Evolutionary conservation across 768 basidiomycete species (phyloP).

Genomic region (Rhodotorula paludigena): DNA sequence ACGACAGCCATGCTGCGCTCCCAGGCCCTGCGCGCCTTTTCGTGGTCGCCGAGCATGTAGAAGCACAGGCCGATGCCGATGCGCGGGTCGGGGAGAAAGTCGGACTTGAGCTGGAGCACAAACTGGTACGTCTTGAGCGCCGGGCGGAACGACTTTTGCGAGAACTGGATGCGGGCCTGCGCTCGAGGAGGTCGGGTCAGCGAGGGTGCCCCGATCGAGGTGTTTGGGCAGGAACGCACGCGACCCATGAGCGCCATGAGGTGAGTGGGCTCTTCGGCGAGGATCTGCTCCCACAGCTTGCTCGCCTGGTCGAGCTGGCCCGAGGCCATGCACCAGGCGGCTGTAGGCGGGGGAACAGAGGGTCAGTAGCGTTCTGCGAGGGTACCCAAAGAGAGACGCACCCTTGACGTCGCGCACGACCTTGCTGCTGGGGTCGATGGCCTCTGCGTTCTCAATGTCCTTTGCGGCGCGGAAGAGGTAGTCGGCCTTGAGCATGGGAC

Average conservation of each 20-base stretch:
- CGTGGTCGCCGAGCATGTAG: constrained; percentile 80
- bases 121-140: constrained; percentile 82
- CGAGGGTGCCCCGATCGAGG: neutral
- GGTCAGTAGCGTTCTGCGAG: neutral
- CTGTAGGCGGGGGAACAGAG: constrained; percentile 50
- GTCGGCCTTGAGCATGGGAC: constrained; percentile 44
- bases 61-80: constrained; percentile 92
- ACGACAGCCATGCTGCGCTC: constrained; percentile 79
- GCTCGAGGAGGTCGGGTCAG: neutral
- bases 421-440: constrained; percentile 33
- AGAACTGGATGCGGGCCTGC: constrained; percentile 79
- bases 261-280: constrained; percentile 74
- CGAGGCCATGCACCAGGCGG: constrained; percentile 73
- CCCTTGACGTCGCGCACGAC: constrained; percentile 44
- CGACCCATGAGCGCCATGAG: constrained; percentile 73
- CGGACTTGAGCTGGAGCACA: constrained; percentile 70
- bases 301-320: constrained; percentile 76
- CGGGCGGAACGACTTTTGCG: constrained; percentile 66
- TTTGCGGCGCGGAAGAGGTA: constrained; percentile 59
- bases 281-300: constrained; percentile 72
- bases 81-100: constrained; percentile 80
- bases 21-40: constrained; percentile 83
- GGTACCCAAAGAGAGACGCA: neutral
- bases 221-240: neutral
- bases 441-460: constrained; percentile 52